Evolutionary conservation across 495 filamentous ascomycete species (phyloP).

Genomic region (Hypoxylon subgilvum): DNA sequence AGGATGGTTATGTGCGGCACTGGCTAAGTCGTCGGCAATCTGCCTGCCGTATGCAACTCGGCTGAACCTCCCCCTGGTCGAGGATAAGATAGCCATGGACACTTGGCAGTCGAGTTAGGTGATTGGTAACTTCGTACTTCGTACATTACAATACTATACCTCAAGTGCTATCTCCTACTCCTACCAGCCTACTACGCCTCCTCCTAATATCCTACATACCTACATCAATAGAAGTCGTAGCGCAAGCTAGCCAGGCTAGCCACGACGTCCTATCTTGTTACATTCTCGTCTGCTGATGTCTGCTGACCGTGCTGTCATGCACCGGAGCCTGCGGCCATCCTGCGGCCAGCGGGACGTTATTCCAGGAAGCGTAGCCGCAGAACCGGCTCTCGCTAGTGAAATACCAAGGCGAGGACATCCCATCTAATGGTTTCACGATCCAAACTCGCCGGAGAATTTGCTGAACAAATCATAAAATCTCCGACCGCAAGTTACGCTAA

Average conservation of each 20-base stretch:
- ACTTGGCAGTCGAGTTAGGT: too few species aligned
- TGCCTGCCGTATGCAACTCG: background rate
- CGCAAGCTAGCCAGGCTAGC: slow-evolving; percentile 15
- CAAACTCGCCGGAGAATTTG: slow-evolving; percentile 28
- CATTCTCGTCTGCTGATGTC: slow-evolving; percentile 32
- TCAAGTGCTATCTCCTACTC: too few species aligned
- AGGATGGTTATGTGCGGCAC: slow-evolving; percentile 10
- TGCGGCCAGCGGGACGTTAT: slow-evolving; percentile 38
- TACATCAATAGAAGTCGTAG: slow-evolving; percentile 7
- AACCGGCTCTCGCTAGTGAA: slow-evolving; percentile 28
- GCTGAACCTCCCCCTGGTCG: slow-evolving; percentile 1
- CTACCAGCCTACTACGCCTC: too few species aligned
- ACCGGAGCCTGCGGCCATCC: slow-evolving; percentile 40
- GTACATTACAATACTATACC: too few species aligned
- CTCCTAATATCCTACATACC: background rate
- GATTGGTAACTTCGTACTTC: too few species aligned
- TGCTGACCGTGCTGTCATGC: slow-evolving; percentile 41
- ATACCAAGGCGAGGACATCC: slow-evolving; percentile 24
- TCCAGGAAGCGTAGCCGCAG: slow-evolving; percentile 28
- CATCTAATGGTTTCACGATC: slow-evolving; percentile 28
- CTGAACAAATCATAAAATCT: slow-evolving; percentile 30
- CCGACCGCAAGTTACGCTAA: slow-evolving; percentile 13
- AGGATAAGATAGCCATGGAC: slow-evolving; percentile 1
- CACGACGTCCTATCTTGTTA: slow-evolving; percentile 7
- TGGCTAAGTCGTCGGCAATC: slow-evolving; percentile 24